phyloP scores from a whole-genome alignment of 2,329 filamentous ascomycete species.

The Fusarium armeniacum region DNA sequence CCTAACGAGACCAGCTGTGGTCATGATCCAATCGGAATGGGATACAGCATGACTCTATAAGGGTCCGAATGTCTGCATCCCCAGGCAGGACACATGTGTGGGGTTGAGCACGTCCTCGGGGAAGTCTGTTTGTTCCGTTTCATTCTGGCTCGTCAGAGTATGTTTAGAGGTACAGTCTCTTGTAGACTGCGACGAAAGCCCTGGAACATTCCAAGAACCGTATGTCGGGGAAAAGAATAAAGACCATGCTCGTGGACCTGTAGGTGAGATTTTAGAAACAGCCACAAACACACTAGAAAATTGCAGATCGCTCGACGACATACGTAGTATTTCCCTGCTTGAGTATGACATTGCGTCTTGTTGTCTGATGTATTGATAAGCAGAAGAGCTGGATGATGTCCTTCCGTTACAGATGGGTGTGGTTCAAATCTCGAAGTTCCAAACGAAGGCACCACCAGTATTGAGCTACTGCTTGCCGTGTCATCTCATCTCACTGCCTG shows the following conservation, averaged over 20 bases:
- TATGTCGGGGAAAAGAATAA: conserved; percentile 20
- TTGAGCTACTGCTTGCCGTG: neutral
- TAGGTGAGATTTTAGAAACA: conserved; percentile 43
- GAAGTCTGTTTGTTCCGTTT: conserved; percentile 1
- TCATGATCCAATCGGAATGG: conserved; percentile 6
- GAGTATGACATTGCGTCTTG: conserved; percentile 15
- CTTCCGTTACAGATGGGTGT: neutral
- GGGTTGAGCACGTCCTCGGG: conserved; percentile 20
- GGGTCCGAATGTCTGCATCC: conserved; percentile 14
- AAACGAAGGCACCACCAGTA: conserved; percentile 15
- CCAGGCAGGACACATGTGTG: conserved; percentile 7
- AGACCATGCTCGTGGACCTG: conserved; percentile 6
- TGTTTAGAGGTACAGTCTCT: neutral
- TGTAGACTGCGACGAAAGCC: conserved; percentile 26
- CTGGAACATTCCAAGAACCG: conserved; percentile 45
- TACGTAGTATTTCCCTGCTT: conserved; percentile 15
- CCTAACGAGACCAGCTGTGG: neutral
- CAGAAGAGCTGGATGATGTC: conserved; percentile 19
- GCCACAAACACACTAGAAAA: conserved; percentile 35
- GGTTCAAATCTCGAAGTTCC: neutral
- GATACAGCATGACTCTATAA: conserved; percentile 5
- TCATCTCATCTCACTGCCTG: neutral
- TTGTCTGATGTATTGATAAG: conserved; percentile 44
- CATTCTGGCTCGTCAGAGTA: conserved; percentile 3
- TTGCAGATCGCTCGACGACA: conserved; percentile 38